These are phyloP conservation scores for Lophiotrema nucula DNA, from an alignment of 495 filamentous ascomycete genomes.

Conservation along the genomic window DNA sequence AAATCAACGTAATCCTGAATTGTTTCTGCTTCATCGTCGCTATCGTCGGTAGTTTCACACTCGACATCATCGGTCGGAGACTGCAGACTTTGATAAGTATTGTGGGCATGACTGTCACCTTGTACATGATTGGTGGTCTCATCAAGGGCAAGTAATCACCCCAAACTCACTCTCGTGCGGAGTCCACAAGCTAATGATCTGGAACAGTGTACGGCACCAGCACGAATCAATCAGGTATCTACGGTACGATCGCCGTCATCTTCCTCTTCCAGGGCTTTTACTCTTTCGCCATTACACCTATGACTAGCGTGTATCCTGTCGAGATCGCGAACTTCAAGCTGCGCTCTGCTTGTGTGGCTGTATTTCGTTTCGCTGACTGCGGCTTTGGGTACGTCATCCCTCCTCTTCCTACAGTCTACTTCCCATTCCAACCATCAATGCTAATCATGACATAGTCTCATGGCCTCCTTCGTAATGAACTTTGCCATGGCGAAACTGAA, in stretches of 20 bases:
- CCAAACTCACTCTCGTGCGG: too few relatives aligned
- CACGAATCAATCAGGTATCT: background rate
- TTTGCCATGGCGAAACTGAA: background rate
- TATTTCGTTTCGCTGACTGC: background rate
- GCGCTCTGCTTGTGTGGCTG: background rate
- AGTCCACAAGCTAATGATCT: background rate
- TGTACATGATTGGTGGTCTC: background rate
- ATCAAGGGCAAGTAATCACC: too few relatives aligned
- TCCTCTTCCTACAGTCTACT: too few relatives aligned
- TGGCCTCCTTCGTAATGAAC: constrained; percentile 36
- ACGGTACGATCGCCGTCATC: background rate
- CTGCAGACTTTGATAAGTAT: background rate
- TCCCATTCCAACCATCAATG: too few relatives aligned
- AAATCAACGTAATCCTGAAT: background rate
- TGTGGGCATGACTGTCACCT: background rate
- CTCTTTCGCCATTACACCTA: background rate
- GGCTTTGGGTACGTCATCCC: background rate
- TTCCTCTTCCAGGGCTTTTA: background rate
- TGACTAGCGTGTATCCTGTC: background rate
- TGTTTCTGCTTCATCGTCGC: background rate
- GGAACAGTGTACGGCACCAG: background rate
- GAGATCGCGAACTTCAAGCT: background rate
- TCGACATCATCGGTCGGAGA: background rate
- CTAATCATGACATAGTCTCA: too few relatives aligned
- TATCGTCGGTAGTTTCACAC: background rate